Evolutionary conservation across 495 filamentous ascomycete genomes (phyloP), one percentile per base, ranked within the genome.

Genomic region (Patellaria atrata): DNA sequence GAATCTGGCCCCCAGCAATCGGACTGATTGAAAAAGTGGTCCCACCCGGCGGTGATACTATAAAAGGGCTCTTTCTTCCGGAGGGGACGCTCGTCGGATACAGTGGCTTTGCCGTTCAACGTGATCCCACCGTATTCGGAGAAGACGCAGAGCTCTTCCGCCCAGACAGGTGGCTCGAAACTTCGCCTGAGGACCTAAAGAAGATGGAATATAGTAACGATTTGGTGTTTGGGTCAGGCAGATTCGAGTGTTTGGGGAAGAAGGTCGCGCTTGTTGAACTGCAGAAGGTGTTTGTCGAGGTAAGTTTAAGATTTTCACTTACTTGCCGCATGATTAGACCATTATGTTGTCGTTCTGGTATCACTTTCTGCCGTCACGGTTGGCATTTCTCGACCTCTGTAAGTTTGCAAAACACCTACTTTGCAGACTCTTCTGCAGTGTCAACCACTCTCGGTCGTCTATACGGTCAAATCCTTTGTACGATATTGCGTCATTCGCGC

Each of bases 41-140:
- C 2, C 70, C 71, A 0, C 40, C 53, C 0, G 56, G 51, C 30
- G 73, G 72, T 5, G 67, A 70, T 22, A 61, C 40, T 14, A 31
- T 73, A 12, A 20, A 44, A 37, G 66, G 64, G 6, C 38, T 55
- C 3, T 65, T 60, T 29, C 42, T 79, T 0, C 70, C 71, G 0
- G 68, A 57, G 1, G 65, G 64, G 16, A 68, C 63, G 0, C 49
- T 59, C 17, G 56, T 76, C 4, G 68, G 65, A 3, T 57, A 64
- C 22, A 59, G 51, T 5, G 48, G 54, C 4, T 51, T 51, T 43
- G 43, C 42, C 12, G 44, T 55, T 12, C 47, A 50, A 9, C 43
- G 44, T 1, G 41, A 53, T 29, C 43, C 35, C 24, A 27, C 12
- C 4, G 30, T 56, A 0, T 60, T 48, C 30, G 53, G 56, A 14